phyloP scores from a whole-genome alignment of 331 rosid genomes.

The Prunus yedoensis region DNA sequence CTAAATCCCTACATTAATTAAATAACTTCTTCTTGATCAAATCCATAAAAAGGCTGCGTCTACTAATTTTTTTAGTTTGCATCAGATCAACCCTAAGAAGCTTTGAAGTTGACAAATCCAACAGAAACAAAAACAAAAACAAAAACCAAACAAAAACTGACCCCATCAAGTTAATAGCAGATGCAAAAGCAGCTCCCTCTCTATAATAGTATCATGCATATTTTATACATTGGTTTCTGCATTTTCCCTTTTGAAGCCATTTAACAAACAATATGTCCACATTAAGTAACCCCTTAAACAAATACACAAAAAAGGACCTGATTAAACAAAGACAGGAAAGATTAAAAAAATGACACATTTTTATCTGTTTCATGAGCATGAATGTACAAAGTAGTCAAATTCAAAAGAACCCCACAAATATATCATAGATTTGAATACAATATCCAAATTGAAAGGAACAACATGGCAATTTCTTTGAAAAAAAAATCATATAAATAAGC shows the following conservation, averaged over 20 bases:
- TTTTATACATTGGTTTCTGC: background rate
- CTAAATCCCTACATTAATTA: constrained; percentile 68
- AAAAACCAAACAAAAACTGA: background rate
- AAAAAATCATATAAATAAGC: background rate
- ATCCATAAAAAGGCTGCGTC: background rate
- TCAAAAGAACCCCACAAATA: constrained; percentile 13
- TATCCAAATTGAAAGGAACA: background rate
- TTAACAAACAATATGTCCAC: constrained; percentile 19
- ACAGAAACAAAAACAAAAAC: background rate
- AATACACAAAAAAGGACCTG: constrained; percentile 5
- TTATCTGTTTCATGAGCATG: constrained; percentile 31
- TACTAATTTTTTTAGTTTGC: too few species aligned
- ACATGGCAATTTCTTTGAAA: background rate
- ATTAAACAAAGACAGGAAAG: background rate
- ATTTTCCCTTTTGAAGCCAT: constrained; percentile 25
- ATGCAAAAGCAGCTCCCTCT: constrained; percentile 9
- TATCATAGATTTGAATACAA: background rate
- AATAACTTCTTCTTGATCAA: constrained; percentile 27
- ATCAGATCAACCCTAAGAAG: background rate
- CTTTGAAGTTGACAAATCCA: background rate
- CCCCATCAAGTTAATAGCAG: background rate
- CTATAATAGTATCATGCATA: background rate
- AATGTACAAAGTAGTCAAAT: constrained; percentile 15
- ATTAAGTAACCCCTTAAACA: constrained; percentile 9
- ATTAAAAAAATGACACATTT: constrained; percentile 9